Conservation (phyloP, 2,329 filamentous ascomycete genomes). For the Colletotrichum sp. region DNA sequence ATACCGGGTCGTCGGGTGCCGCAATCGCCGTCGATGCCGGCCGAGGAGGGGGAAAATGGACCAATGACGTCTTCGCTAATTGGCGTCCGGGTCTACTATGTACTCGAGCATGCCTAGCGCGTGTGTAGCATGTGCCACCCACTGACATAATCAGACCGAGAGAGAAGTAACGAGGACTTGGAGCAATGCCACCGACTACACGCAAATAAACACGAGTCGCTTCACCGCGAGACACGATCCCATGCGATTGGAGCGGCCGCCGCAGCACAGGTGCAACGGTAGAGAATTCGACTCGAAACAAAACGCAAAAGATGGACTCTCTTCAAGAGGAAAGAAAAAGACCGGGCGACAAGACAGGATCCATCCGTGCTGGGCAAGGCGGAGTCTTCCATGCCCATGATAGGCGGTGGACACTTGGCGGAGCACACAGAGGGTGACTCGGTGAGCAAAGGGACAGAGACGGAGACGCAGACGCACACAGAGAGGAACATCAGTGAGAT, state of each 20-base stretch:
- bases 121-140: constrained; percentile 13
- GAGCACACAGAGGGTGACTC: background rate
- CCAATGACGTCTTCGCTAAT: background rate
- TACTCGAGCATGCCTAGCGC: background rate
- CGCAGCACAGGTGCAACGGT: background rate
- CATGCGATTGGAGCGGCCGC: constrained; percentile 8
- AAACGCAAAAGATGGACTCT: background rate
- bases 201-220: constrained; percentile 1
- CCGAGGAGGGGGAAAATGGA: background rate
- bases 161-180: background rate
- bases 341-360: background rate
- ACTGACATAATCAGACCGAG: background rate
- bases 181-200: background rate
- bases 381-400: background rate
- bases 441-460: background rate
- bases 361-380: background rate
- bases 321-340: background rate
- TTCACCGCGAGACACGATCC: background rate
- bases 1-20: constrained; percentile 16
- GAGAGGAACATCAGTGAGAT: constrained; percentile 4
- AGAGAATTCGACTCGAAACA: background rate
- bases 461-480: background rate
- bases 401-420: background rate
- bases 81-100: background rate
- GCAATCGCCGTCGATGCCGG: constrained; percentile 1